Evolutionary conservation across 192 early-diverging fungal species (phyloP).

Genomic region (Backusella circina): DNA sequence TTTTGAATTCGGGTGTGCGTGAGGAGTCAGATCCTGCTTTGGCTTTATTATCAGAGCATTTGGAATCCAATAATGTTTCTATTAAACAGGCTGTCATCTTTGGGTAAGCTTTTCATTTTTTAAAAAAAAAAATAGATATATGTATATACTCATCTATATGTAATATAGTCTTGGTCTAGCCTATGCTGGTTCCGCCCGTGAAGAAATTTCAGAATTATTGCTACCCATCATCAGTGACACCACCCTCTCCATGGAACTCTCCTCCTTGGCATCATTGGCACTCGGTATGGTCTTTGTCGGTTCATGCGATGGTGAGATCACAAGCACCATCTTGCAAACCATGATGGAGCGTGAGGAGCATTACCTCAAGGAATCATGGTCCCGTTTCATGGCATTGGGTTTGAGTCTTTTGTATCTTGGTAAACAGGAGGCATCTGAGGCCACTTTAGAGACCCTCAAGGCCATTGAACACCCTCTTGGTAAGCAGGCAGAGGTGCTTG

Average conservation of each 20-base stretch:
- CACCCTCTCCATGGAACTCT: conserved; percentile 79
- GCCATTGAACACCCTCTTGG: conserved; percentile 92
- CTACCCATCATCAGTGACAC: conserved; percentile 80
- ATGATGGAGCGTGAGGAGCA: conserved; percentile 93
- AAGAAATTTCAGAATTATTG: conserved; percentile 82
- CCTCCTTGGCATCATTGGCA: conserved; percentile 84
- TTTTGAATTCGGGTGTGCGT: conserved; percentile 86
- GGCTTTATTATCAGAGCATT: conserved; percentile 82
- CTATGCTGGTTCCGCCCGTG: conserved; percentile 85
- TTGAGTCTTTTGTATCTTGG: conserved; percentile 85
- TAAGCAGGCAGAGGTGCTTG: conserved; percentile 82
- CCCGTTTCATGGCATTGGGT: conserved; percentile 92
- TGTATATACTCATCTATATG: neutral
- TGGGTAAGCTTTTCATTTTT: conserved; percentile 45
- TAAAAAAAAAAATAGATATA: neutral
- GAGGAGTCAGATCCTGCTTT: conserved; percentile 91
- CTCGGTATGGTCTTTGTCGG: conserved; percentile 94
- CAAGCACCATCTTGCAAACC: conserved; percentile 86
- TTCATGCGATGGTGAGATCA: conserved; percentile 84
- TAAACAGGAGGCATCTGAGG: conserved; percentile 87
- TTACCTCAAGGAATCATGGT: conserved; percentile 83
- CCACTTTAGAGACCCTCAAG: conserved; percentile 91
- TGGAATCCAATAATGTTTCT: conserved; percentile 55
- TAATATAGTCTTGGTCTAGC: conserved; percentile 85
- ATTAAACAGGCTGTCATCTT: conserved; percentile 80